Evolutionary conservation across 352 stramenopile species (phyloP).

Genomic region (Phytophthora ramorum): DNA sequence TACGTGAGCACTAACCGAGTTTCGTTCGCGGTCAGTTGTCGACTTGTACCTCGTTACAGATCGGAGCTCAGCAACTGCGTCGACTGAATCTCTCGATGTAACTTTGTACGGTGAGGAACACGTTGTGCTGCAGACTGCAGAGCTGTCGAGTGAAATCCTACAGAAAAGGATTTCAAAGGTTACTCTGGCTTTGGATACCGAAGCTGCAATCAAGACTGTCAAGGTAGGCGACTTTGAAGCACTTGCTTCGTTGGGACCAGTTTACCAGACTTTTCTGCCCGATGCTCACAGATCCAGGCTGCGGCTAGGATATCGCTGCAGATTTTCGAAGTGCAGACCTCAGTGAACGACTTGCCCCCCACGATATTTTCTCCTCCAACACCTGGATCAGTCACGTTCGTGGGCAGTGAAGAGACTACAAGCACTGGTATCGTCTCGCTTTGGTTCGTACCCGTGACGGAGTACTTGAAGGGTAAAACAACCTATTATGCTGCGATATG

Average conservation of each 20-base stretch:
- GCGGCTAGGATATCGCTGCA: conserved; percentile 13
- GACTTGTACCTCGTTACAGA: conserved; percentile 39
- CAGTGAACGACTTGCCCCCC: conserved; percentile 33
- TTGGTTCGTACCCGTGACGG: conserved; percentile 27
- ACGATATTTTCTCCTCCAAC: conserved; percentile 26
- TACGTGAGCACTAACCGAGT: not conserved
- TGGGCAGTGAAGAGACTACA: conserved; percentile 4
- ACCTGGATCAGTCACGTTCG: conserved; percentile 18
- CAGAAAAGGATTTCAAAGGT: conserved; percentile 23
- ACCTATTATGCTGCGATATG: not conserved
- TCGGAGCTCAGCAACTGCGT: conserved; percentile 2
- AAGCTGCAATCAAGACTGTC: conserved; percentile 11
- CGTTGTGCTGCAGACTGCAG: conserved; percentile 17
- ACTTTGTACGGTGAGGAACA: conserved; percentile 31
- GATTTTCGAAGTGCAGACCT: conserved; percentile 42
- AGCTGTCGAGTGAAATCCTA: conserved; percentile 14
- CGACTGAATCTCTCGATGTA: conserved; percentile 15
- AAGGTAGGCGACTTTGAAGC: conserved; percentile 12
- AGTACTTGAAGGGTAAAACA: conserved; percentile 16
- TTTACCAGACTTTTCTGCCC: not conserved
- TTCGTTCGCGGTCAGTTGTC: conserved; percentile 28
- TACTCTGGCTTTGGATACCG: conserved; percentile 13
- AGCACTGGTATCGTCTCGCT: conserved; percentile 27
- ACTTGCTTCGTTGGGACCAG: not conserved
- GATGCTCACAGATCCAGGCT: conserved; percentile 30